Percentiles rank a stretch among this genome's conserved stretches.
Evolutionary conservation across 2,329 filamentous ascomycete species (phyloP).

Genomic region (Calonectria pauciramosa): DNA sequence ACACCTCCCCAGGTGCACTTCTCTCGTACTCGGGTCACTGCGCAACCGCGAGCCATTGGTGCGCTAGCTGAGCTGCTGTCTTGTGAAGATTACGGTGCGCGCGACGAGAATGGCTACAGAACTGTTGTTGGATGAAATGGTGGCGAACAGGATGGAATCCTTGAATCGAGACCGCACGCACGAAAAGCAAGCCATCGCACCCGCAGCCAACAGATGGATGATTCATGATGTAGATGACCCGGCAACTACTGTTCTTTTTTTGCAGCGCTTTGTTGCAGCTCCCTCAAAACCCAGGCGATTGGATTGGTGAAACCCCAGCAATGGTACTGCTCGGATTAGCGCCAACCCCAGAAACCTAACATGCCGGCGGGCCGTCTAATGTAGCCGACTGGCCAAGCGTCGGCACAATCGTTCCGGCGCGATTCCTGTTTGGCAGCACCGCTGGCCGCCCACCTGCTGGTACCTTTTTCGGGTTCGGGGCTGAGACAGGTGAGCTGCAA

Average conservation of each 20-base stretch:
- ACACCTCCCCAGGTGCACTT: not conserved
- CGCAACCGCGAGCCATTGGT: not conserved
- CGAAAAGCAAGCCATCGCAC: not conserved
- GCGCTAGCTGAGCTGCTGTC: not conserved
- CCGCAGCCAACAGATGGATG: not conserved
- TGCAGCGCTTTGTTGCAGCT: not conserved
- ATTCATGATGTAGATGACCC: too few relatives aligned
- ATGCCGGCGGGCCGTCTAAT: slow-evolving; percentile 9
- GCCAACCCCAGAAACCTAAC: slow-evolving; percentile 1
- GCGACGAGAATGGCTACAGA: too few relatives aligned
- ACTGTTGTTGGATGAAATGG: not conserved
- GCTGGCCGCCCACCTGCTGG: not conserved
- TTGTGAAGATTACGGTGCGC: not conserved
- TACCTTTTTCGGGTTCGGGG: not conserved
- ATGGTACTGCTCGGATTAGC: not conserved
- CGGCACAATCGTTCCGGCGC: not conserved
- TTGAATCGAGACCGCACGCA: not conserved
- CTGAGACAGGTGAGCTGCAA: not conserved
- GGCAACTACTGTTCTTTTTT: too few relatives aligned
- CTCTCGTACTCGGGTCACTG: not conserved
- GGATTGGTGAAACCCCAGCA: not conserved
- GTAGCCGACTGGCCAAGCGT: not conserved
- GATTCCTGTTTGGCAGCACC: not conserved
- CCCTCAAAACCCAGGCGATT: not conserved
- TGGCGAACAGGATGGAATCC: not conserved